Conservation (phyloP, 106 monocot species). For the Chionographis japonica region DNA sequence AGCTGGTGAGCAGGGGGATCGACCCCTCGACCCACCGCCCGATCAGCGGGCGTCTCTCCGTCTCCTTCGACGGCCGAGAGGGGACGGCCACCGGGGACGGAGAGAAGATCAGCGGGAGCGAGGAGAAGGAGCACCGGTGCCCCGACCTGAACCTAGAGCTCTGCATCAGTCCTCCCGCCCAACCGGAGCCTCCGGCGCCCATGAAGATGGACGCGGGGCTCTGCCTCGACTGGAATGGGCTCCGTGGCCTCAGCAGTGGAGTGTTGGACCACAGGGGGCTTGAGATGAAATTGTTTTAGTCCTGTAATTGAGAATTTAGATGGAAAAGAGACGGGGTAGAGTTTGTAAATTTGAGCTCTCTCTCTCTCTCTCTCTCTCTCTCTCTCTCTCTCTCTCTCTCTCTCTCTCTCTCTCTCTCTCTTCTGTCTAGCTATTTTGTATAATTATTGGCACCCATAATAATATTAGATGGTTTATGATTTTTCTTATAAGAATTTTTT, state of each 20-base stretch:
- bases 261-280: constrained; percentile 42
- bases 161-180: constrained; percentile 61
- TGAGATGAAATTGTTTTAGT: constrained; percentile 40
- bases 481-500: no score
- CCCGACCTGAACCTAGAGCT: constrained; percentile 78
- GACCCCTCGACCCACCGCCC: constrained; percentile 57
- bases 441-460: no score
- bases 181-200: constrained; percentile 17
- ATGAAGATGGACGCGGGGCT: constrained; percentile 17
- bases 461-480: no score
- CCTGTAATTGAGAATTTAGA: no score
- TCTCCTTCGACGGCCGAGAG: constrained; percentile 33
- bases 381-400: no score
- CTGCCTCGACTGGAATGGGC: constrained; percentile 27
- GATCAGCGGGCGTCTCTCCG: constrained; percentile 26
- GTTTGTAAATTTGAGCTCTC: no score
- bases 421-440: no score
- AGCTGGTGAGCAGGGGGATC: constrained; percentile 42
- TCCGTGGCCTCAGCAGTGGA: constrained; percentile 24
- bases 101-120: background rate
- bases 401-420: no score
- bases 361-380: no score
- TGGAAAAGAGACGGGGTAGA: no score
- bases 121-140: constrained; percentile 8
- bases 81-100: constrained; percentile 1